Conservation (phyloP, 192 early-diverging fungal species). For the Coemansia sp. region DNA sequence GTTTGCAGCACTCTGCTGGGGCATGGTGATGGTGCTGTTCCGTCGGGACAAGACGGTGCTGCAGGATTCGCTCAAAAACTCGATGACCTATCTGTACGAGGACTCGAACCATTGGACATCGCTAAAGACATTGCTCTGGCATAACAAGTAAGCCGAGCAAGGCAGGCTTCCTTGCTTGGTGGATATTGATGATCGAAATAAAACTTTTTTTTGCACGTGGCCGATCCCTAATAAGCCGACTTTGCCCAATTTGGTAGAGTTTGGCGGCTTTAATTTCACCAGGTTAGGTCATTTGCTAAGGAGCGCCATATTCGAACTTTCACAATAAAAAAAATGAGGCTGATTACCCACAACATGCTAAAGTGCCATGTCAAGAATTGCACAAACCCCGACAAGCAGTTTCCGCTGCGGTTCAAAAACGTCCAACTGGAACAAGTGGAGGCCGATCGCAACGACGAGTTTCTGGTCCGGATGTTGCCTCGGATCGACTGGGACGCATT, state of each 20-base stretch:
- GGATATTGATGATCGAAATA: too few relatives aligned
- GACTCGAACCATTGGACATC: constrained; percentile 81
- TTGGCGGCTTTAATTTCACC: too few relatives aligned
- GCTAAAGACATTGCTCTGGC: constrained; percentile 75
- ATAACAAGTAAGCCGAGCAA: constrained; percentile 62
- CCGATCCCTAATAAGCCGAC: too few relatives aligned
- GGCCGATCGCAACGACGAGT: constrained; percentile 83
- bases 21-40: constrained; percentile 94
- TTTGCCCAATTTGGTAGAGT: too few relatives aligned
- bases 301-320: background rate
- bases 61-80: constrained; percentile 86
- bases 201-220: too few relatives aligned
- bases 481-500: constrained; percentile 80
- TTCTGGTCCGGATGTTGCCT: constrained; percentile 75
- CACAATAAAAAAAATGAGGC: constrained; percentile 59
- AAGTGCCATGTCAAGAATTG: constrained; percentile 98
- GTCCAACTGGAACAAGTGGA: constrained; percentile 80
- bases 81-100: constrained; percentile 93
- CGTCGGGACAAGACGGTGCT: constrained; percentile 80
- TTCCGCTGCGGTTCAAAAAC: constrained; percentile 84
- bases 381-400: constrained; percentile 74
- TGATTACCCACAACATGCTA: constrained; percentile 98
- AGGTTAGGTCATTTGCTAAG: background rate
- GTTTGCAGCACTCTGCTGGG: constrained; percentile 94
- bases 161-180: too few relatives aligned